Percentiles rank a stretch among this genome's conserved stretches.
Evolutionary conservation across 768 basidiomycete species (phyloP).

Genomic region (Mycena latifolia): DNA sequence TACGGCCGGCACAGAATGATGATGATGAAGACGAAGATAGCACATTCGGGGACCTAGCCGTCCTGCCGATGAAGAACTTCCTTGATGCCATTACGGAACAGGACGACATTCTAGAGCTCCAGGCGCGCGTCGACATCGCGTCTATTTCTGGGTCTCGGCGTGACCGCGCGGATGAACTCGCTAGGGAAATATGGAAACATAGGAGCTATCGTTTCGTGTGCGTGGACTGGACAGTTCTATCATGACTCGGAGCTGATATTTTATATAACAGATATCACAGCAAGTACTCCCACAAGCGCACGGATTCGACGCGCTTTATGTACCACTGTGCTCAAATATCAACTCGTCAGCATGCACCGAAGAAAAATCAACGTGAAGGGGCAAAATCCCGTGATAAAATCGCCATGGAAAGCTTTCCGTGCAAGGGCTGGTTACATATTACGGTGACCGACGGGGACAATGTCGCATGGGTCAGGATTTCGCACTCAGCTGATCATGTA

Average conservation of each 20-base stretch:
- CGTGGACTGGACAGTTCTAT: background rate
- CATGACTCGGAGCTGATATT: background rate
- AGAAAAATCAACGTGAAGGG: background rate
- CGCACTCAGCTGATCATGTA: conserved; percentile 3
- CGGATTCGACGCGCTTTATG: conserved; percentile 6
- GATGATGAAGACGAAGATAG: background rate
- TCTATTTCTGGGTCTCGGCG: background rate
- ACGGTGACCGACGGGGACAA: background rate
- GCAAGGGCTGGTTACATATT: conserved; percentile 8
- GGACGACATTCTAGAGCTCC: background rate
- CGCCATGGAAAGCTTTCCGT: background rate
- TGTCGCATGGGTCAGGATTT: background rate
- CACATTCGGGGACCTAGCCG: too few relatives aligned
- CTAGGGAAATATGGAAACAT: background rate
- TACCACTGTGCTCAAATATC: conserved; percentile 13
- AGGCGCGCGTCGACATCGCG: background rate
- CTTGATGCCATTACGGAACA: conserved; percentile 5
- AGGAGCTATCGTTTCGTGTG: conserved; percentile 10
- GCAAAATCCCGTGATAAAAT: conserved; percentile 4
- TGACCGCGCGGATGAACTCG: conserved; percentile 1
- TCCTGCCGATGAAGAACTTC: background rate
- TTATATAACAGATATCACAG: background rate
- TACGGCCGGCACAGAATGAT: background rate
- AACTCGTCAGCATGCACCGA: background rate
- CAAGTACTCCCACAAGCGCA: background rate